Evolutionary conservation across 2,329 filamentous ascomycete genomes (phyloP).

Genomic region (Aspergillus sp.): DNA sequence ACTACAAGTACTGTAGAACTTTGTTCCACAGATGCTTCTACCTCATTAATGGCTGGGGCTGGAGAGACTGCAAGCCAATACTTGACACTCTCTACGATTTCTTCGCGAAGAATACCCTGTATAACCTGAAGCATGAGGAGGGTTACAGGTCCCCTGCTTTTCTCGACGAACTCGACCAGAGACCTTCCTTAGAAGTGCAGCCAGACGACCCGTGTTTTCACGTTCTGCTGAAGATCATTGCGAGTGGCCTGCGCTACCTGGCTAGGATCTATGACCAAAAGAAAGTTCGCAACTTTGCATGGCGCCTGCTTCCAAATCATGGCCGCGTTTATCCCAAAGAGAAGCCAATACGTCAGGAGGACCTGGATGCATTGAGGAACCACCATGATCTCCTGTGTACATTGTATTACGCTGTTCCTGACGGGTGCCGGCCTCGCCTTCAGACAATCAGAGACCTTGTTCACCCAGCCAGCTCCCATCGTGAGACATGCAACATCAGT

Average conservation of each 20-base stretch:
- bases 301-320: constrained; percentile 62
- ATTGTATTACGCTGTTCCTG: constrained; percentile 59
- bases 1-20: constrained; percentile 58
- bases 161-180: constrained; percentile 51
- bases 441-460: constrained; percentile 57
- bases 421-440: constrained; percentile 54
- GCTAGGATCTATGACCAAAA: constrained; percentile 51
- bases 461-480: constrained; percentile 58
- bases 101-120: constrained; percentile 57
- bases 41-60: constrained; percentile 58
- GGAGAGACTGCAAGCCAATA: constrained; percentile 57
- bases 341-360: constrained; percentile 52
- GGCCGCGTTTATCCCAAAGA: constrained; percentile 63
- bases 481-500: constrained; percentile 60
- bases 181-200: constrained; percentile 47
- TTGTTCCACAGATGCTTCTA: constrained; percentile 55
- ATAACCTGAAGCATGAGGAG: constrained; percentile 55
- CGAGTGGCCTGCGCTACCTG: constrained; percentile 52
- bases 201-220: constrained; percentile 58
- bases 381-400: constrained; percentile 63
- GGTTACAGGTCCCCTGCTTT: constrained; percentile 55
- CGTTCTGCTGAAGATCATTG: constrained; percentile 60
- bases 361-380: constrained; percentile 60
- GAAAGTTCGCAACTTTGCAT: constrained; percentile 58
- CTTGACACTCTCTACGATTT: constrained; percentile 61